phyloP scores from a whole-genome alignment of 2,329 filamentous ascomycete genomes.

The Amesomyces nigricolor region DNA sequence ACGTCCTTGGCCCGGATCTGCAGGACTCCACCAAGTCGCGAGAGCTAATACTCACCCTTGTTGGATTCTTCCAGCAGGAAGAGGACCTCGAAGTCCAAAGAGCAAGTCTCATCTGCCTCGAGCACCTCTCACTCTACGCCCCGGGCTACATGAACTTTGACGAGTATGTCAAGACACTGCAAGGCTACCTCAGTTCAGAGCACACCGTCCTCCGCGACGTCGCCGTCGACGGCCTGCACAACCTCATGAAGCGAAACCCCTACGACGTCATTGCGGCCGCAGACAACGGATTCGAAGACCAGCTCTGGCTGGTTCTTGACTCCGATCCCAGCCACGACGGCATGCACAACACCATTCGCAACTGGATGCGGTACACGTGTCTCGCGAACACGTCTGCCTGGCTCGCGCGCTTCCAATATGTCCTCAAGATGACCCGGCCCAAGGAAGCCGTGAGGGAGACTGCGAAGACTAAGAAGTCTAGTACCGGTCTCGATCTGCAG shows the following conservation, averaged over 20 bases:
- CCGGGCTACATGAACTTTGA: constrained; percentile 79
- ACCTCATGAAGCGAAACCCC: constrained; percentile 89
- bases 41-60: constrained; percentile 82
- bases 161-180: constrained; percentile 76
- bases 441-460: constrained; percentile 53
- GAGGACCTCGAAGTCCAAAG: constrained; percentile 64
- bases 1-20: constrained; percentile 89
- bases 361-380: constrained; percentile 90
- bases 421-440: constrained; percentile 79
- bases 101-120: constrained; percentile 75
- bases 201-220: constrained; percentile 67
- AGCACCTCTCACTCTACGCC: constrained; percentile 88
- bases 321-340: constrained; percentile 67
- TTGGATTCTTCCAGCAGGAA: constrained; percentile 76
- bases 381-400: constrained; percentile 74
- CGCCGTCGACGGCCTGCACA: constrained; percentile 83
- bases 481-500: constrained; percentile 68
- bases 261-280: constrained; percentile 74
- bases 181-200: constrained; percentile 67
- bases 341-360: constrained; percentile 80
- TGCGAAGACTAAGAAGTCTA: constrained; percentile 41
- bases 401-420: constrained; percentile 81
- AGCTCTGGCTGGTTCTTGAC: constrained; percentile 87
- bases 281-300: constrained; percentile 75
- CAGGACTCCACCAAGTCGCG: constrained; percentile 90